These are phyloP conservation scores for Beta vulgaris DNA, from an alignment of 148 eudicot species.

Conservation along the genomic window DNA sequence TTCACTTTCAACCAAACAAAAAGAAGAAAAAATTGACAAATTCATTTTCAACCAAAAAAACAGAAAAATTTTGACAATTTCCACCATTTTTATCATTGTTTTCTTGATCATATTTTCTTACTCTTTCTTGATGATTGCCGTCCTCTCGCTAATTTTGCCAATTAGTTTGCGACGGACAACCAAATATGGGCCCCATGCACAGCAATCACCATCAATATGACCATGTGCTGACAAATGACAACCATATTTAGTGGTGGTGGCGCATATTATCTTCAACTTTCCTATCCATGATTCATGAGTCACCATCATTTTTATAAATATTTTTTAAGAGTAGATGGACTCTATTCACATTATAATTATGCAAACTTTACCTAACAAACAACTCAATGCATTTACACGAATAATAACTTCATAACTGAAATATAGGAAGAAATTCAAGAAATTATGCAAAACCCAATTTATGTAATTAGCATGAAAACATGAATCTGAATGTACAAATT, in stretches of 20 bases:
- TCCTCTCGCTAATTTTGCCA: neutral
- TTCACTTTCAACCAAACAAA: too few species aligned
- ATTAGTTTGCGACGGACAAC: neutral
- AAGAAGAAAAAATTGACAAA: too few species aligned
- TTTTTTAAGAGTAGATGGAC: neutral
- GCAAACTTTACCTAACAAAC: neutral
- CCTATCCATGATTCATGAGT: neutral
- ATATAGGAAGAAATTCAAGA: too few species aligned
- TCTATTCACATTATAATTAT: neutral
- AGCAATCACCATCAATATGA: too few species aligned
- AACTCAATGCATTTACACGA: slow-evolving; percentile 3
- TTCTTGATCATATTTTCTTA: neutral
- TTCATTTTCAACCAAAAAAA: too few species aligned
- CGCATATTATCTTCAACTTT: neutral
- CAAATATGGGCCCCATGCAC: slow-evolving; percentile 8
- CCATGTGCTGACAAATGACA: neutral
- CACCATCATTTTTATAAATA: neutral
- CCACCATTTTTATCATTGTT: neutral
- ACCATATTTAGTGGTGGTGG: slow-evolving; percentile 20
- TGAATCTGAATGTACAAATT: neutral
- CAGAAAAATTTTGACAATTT: too few species aligned
- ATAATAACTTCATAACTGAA: neutral
- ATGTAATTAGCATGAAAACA: neutral
- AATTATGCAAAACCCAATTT: too few species aligned
- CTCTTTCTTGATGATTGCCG: neutral